Evolutionary conservation across 2,329 filamentous ascomycete genomes (phyloP), one percentile per base, ranked within the genome.

Genomic region (Diaporthe sp.): DNA sequence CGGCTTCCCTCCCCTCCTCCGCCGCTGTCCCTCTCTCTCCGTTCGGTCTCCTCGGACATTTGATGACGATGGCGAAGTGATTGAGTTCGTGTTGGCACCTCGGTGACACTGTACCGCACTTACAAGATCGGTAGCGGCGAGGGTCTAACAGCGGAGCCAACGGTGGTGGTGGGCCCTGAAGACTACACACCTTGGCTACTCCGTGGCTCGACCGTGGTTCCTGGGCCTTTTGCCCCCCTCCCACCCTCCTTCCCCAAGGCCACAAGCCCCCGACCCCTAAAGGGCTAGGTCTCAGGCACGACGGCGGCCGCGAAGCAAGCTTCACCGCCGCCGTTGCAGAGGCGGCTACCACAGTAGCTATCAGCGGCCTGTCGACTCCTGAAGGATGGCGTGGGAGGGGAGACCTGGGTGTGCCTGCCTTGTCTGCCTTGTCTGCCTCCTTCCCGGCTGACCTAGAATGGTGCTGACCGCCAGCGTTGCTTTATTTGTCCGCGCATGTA

Each of bases 21-120:
- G 46, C 46, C 65, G 49, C 49, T 34, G 0, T 39, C n/a, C 15
- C n/a, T 42, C 44, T 42, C 46, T 39, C 15, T 55, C 34, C 12
- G 10, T 39, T 73, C 71, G 58, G 59, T 67, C 46, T 78, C 75
- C 78, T 79, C 68, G 79, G 79, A 79, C 77, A 79, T 77, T 79
- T 55, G 65, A 55, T 69, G 65, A n/a, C 25, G 34, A 69, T 42
- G 46, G 34, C 34, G 49, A 31, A 42, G 74, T 72, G 69, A 44
- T 70, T 77, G 75, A 76, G 69, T 65, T 78, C 75, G 75, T 78
- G 75, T 79, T 75, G 75, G 62, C 34, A 70, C 28, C 46, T 39
- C 72, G 61, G 57, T 68, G 70, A 69, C 59, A 73, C 19, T 55
- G 62, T n/a, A 70, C 42, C 73, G 65, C 61, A 57, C 44, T 44